Conservation (phyloP, 257 asterid genomes). For the Haberlea rhodopensis region DNA sequence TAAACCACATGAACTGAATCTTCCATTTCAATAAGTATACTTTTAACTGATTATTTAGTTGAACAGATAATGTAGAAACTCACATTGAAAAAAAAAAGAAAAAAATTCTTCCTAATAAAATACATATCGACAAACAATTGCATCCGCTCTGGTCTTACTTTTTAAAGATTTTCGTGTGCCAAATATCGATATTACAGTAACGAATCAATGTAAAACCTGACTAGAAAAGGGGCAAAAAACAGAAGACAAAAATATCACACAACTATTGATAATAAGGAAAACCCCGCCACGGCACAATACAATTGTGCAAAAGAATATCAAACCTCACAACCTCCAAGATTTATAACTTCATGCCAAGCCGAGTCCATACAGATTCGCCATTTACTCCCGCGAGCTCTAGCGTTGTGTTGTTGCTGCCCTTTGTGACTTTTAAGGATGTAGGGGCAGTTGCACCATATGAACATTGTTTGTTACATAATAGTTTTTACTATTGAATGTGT, state of each 20-base stretch:
- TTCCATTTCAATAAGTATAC: too few species aligned
- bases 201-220: conserved; percentile 35
- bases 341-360: conserved; percentile 30
- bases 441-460: conserved; percentile 30
- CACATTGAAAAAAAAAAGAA: too few species aligned
- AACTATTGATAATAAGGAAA: conserved; percentile 24
- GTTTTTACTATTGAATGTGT: not conserved
- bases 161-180: conserved; percentile 23
- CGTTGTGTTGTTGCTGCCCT: conserved; percentile 29
- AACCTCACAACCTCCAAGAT: conserved; percentile 38
- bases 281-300: conserved; percentile 39
- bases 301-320: conserved; percentile 60
- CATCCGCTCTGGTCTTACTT: conserved; percentile 24
- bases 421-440: too few species aligned
- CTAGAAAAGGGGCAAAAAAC: conserved; percentile 14
- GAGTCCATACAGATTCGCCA: conserved; percentile 26
- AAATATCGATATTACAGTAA: conserved; percentile 31
- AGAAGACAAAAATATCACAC: conserved; percentile 19
- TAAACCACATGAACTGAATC: too few species aligned
- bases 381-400: conserved; percentile 53
- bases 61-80: not conserved
- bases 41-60: too few species aligned
- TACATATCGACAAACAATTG: conserved; percentile 37
- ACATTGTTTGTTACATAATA: conserved; percentile 39
- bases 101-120: not conserved